Evolutionary conservation across 257 asterid genomes (phyloP), one percentile per base, ranked within the genome.

Genomic region (Eustoma russellianum): DNA sequence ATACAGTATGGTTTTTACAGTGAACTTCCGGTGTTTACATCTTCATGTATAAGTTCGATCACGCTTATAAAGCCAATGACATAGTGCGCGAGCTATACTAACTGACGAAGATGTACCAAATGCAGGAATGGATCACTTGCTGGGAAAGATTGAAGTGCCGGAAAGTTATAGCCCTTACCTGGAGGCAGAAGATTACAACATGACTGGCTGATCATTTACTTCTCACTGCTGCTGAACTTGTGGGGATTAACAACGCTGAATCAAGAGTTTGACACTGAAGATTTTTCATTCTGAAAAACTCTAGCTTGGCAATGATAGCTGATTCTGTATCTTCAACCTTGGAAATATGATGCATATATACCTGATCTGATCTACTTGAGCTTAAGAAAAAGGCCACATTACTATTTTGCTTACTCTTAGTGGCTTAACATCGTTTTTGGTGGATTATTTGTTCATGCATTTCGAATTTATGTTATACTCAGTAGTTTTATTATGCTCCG

Each of bases 61-160:
- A 3, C 30, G 43, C 43, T 38, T 11, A 5, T 38, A 38, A 38
- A 38, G 43, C 43, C 12, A 11, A 8, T 38, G 7, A 38, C 43
- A 7, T 38, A 4, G 11, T 38, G 7, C 12, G 11, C 12, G 12
- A 38, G 43, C 2, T 38, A 38, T 38, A 5, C 43, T 7, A 7
- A 38, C 43, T 38, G 43, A 38, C 7, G 43, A 38, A 9, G 10
- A 18, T 24, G 8, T 63, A 41, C 51, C 24, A 33, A n/a, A 54
- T 64, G 77, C 70, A 77, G 83, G 83, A 66, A 74, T 77, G 78
- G 80, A 77, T 34, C 72, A 77, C 38, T 18, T 77, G 55, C 72
- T 77, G 12, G 83, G 78, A 49, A 77, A 73, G 72, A 73, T 77
- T 61, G 83, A 77, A 59, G 73, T 67, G 33, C 83, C 75, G 1